Conservation (phyloP, 2,329 filamentous ascomycete genomes). For the Claviceps arundinis region DNA sequence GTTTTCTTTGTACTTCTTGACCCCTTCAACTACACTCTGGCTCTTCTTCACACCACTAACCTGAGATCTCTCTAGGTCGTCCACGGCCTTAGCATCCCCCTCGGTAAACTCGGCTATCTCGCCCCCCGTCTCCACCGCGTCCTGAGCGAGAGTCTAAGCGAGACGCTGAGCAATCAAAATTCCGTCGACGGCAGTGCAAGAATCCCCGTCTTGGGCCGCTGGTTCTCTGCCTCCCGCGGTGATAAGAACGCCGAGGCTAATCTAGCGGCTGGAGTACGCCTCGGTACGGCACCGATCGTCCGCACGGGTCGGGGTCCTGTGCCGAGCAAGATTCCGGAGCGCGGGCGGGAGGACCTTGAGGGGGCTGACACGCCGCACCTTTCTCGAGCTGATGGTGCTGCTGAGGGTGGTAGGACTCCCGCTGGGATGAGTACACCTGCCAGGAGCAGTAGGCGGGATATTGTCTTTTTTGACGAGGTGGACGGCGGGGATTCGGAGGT, state of each 20-base stretch:
- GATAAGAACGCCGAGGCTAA: slow-evolving; percentile 1
- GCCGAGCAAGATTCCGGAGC: slow-evolving; percentile 2
- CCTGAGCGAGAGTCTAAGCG: slow-evolving; percentile 12
- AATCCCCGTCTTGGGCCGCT: not conserved
- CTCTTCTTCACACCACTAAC: not conserved
- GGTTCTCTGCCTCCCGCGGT: not conserved
- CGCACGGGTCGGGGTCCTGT: slow-evolving; percentile 1
- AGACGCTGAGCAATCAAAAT: not conserved
- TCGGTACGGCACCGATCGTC: slow-evolving; percentile 1
- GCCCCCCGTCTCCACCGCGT: slow-evolving; percentile 44
- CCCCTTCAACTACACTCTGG: too few species aligned
- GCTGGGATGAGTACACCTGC: not conserved
- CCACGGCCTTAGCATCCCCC: slow-evolving; percentile 69
- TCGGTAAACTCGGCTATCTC: slow-evolving; percentile 53
- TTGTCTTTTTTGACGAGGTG: slow-evolving; percentile 5
- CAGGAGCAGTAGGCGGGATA: slow-evolving; percentile 3
- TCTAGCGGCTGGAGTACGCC: slow-evolving; percentile 2
- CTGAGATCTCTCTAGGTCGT: slow-evolving; percentile 34
- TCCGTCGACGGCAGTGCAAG: not conserved
- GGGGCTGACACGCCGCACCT: not conserved
- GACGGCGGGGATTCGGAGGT: not conserved
- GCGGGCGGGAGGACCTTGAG: not conserved
- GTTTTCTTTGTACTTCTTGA: not conserved
- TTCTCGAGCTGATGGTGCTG: not conserved
- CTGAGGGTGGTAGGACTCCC: not conserved